Conservation (phyloP, 1,284 basidiomycete species). For the Microbotryum intermedium region DNA sequence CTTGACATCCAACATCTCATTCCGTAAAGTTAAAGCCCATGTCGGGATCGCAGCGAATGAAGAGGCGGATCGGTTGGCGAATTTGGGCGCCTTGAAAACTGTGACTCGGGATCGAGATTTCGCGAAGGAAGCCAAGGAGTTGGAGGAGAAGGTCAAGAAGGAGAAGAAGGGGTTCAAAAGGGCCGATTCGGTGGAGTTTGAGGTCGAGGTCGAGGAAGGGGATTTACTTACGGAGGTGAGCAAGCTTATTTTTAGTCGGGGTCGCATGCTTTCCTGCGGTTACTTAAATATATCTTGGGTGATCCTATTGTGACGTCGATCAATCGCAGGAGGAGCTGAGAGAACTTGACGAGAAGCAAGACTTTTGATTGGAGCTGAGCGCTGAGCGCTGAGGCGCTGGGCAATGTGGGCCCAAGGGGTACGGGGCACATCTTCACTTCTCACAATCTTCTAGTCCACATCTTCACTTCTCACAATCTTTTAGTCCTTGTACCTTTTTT, state of each 20-base stretch:
- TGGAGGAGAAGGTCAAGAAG: constrained; percentile 6
- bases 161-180: background rate
- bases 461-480: no score
- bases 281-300: background rate
- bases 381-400: no score
- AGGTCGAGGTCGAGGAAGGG: constrained; percentile 7
- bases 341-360: constrained; percentile 12
- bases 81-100: constrained; percentile 46
- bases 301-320: background rate
- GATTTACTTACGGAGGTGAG: background rate
- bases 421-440: no score
- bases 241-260: no score
- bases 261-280: background rate
- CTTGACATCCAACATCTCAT: constrained; percentile 41
- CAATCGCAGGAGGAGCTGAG: constrained; percentile 13
- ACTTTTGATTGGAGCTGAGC: constrained; percentile 4
- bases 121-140: constrained; percentile 3
- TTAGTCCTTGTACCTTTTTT: no score
- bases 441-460: no score
- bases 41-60: constrained; percentile 64
- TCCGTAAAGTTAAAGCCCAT: constrained; percentile 65
- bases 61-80: constrained; percentile 61
- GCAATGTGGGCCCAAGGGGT: no score
- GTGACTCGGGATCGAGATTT: constrained; percentile 49
- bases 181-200: constrained; percentile 8